These are phyloP conservation scores for Emergomyces orientalis DNA, from an alignment of 2,329 filamentous ascomycete species.

Conservation along the genomic window DNA sequence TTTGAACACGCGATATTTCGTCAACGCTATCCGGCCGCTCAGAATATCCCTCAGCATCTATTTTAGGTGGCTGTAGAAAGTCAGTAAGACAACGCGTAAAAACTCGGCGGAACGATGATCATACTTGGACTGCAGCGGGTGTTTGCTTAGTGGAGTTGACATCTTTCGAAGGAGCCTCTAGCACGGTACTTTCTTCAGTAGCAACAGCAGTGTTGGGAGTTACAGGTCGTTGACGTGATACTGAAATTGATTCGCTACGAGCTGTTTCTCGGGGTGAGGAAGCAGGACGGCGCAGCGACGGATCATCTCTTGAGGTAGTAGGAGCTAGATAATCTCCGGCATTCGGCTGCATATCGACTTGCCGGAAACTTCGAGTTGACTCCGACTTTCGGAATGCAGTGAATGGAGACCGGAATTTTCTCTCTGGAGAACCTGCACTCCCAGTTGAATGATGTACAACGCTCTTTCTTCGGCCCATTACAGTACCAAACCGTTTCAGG, in stretches of 20 bases:
- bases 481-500: slow-evolving; percentile 38
- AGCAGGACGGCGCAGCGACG: slow-evolving; percentile 9
- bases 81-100: not conserved
- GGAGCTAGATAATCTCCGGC: slow-evolving; percentile 20
- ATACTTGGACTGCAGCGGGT: not conserved
- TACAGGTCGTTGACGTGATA: not conserved
- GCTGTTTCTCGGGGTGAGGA: slow-evolving; percentile 8
- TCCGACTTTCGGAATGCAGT: slow-evolving; percentile 16
- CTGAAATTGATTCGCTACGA: slow-evolving; percentile 1
- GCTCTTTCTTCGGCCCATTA: slow-evolving; percentile 41
- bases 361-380: slow-evolving; percentile 21
- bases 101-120: not conserved
- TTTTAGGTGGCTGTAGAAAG: slow-evolving; percentile 18
- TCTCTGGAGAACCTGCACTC: slow-evolving; percentile 27
- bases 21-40: slow-evolving; percentile 35
- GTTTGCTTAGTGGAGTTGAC: not conserved
- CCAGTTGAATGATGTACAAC: slow-evolving; percentile 28
- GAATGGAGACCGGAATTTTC: slow-evolving; percentile 37
- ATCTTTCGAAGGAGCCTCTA: not conserved
- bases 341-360: slow-evolving; percentile 20
- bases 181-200: not conserved
- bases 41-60: slow-evolving; percentile 35
- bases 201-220: slow-evolving; percentile 5
- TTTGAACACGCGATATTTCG: slow-evolving; percentile 37
- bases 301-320: slow-evolving; percentile 14